Evolutionary conservation across 2,329 filamentous ascomycete genomes (phyloP).

Genomic region (Cladosporium sp.): DNA sequence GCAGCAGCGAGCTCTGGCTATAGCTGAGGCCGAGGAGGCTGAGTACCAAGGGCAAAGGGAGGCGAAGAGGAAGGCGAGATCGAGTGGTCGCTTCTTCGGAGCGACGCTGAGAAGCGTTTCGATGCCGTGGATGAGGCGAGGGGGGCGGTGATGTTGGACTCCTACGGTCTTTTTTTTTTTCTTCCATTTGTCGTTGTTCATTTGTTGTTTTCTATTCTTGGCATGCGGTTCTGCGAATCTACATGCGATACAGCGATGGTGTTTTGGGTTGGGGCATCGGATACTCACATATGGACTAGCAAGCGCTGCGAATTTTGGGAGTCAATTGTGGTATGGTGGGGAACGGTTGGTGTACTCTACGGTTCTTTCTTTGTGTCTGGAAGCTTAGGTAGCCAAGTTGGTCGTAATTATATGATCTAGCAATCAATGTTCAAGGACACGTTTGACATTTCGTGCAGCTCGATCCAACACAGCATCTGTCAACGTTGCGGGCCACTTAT

Average conservation of each 20-base stretch:
- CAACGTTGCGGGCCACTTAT: no score
- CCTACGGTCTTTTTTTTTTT: neutral
- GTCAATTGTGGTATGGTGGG: no score
- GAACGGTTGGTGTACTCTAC: no score
- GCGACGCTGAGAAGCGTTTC: neutral
- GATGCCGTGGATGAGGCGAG: neutral
- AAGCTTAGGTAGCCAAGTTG: no score
- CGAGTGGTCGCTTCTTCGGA: neutral
- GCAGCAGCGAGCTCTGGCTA: neutral
- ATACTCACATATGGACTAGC: neutral
- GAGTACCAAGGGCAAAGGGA: neutral
- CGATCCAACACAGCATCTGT: no score
- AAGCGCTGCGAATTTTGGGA: no score
- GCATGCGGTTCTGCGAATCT: neutral
- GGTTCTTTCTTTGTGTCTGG: no score
- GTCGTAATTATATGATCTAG: no score
- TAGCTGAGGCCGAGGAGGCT: slow-evolving; percentile 3
- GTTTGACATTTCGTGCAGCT: no score
- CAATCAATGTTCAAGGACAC: no score
- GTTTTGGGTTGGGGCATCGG: neutral
- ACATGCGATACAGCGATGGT: neutral
- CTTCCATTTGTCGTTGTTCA: neutral
- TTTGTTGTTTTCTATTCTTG: neutral
- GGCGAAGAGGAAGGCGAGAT: neutral
- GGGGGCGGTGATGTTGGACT: neutral